A percentile compares a stretch with the other conserved stretches of the same genome.
Evolutionary conservation across 441 rosid genomes (phyloP).

Genomic region (Adansonia madagascariensis): DNA sequence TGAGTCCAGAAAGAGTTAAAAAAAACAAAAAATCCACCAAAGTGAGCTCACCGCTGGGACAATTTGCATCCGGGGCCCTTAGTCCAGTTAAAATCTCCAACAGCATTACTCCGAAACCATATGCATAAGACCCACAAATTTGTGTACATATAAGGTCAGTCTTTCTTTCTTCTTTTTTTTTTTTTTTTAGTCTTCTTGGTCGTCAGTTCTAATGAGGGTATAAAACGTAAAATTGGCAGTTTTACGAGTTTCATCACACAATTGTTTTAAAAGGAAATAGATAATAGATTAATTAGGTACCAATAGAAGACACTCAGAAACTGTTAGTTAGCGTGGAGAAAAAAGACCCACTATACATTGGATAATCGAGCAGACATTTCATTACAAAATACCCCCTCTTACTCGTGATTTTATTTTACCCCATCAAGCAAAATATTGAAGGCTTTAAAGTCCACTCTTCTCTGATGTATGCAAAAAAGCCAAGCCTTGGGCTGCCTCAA

Average conservation of each 20-base stretch:
- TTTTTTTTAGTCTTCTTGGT: neutral
- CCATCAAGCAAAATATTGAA: constrained; percentile 80
- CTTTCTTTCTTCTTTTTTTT: no score
- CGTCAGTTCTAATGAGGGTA: neutral
- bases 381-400: no score
- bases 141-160: neutral
- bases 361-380: no score
- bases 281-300: neutral
- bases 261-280: neutral
- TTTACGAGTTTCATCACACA: neutral
- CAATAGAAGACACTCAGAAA: neutral
- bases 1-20: neutral
- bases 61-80: constrained; percentile 55
- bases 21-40: constrained; percentile 44
- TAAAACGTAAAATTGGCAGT: no score
- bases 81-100: constrained; percentile 80
- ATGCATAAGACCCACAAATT: constrained; percentile 73
- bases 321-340: no score
- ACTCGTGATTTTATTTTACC: constrained; percentile 37
- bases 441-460: constrained; percentile 79
- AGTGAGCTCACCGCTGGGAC: constrained; percentile 49
- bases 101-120: constrained; percentile 86
- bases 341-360: no score
- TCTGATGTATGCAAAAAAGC: constrained; percentile 75
- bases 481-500: constrained; percentile 83